These are phyloP conservation scores for Catunica adiposa DNA, from an alignment of 2,329 filamentous ascomycete species.

Conservation along the genomic window DNA sequence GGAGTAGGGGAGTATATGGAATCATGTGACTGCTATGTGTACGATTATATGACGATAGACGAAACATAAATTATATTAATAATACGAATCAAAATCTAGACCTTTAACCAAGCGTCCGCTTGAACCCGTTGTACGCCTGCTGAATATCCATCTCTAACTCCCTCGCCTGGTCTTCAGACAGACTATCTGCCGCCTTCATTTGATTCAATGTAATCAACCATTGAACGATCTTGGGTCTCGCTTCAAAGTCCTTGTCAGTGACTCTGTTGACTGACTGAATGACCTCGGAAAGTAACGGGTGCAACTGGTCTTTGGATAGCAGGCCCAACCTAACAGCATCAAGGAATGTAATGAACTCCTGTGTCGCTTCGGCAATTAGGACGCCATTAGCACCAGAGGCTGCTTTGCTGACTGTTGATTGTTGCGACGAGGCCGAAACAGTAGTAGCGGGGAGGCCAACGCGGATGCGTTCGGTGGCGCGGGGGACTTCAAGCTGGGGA, in stretches of 20 bases:
- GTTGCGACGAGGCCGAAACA: constrained; percentile 35
- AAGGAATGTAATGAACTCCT: constrained; percentile 96
- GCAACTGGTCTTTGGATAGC: constrained; percentile 88
- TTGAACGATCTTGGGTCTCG: constrained; percentile 90
- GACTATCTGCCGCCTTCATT: constrained; percentile 87
- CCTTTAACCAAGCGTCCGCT: constrained; percentile 49
- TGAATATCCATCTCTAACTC: constrained; percentile 90
- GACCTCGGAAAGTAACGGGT: constrained; percentile 83
- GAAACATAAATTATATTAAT: neutral
- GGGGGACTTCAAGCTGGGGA: constrained; percentile 74
- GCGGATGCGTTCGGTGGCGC: constrained; percentile 79
- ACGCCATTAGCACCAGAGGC: constrained; percentile 33
- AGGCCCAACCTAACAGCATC: constrained; percentile 87
- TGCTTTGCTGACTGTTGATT: constrained; percentile 24
- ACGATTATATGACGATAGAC: constrained; percentile 3
- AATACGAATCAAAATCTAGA: neutral
- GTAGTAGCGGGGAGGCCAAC: constrained; percentile 86
- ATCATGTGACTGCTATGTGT: neutral
- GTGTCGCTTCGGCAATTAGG: constrained; percentile 76
- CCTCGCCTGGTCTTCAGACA: constrained; percentile 71
- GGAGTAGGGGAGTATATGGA: neutral
- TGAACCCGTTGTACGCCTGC: constrained; percentile 86
- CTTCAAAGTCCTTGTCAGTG: constrained; percentile 87
- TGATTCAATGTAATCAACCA: constrained; percentile 96
- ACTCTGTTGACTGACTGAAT: constrained; percentile 97